These are phyloP conservation scores for Gynochthodes officinalis DNA, from an alignment of 257 asterid species.

Conservation along the genomic window DNA sequence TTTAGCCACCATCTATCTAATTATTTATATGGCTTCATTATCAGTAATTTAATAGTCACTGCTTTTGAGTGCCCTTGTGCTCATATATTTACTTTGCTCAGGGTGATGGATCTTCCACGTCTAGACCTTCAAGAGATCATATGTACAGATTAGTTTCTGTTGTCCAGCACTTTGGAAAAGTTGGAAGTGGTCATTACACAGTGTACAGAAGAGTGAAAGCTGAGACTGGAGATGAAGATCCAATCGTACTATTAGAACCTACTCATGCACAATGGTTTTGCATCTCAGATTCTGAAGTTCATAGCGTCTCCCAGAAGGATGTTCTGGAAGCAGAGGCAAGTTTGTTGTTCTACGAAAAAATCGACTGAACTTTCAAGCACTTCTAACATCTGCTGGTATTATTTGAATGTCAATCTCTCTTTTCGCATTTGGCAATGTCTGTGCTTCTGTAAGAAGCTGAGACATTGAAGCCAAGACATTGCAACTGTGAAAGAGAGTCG, in stretches of 20 bases:
- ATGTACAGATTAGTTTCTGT: conserved; percentile 68
- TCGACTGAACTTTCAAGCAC: conserved; percentile 11
- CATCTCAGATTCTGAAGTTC: conserved; percentile 77
- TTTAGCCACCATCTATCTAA: background rate
- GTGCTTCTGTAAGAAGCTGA: too few species aligned
- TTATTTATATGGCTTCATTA: too few species aligned
- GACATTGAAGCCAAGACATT: too few species aligned
- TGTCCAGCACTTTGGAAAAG: conserved; percentile 76
- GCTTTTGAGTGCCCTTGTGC: background rate
- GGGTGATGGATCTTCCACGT: conserved; percentile 23
- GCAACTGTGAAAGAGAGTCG: too few species aligned
- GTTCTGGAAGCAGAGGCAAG: conserved; percentile 79
- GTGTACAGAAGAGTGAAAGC: conserved; percentile 68
- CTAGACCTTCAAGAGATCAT: conserved; percentile 20
- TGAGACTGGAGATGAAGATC: conserved; percentile 43
- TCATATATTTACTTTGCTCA: conserved; percentile 16
- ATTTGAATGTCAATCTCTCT: background rate
- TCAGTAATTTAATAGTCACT: background rate
- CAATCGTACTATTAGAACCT: conserved; percentile 46
- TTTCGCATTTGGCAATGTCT: too few species aligned
- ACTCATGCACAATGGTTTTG: conserved; percentile 67
- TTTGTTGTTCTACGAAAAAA: conserved; percentile 75
- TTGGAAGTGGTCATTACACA: conserved; percentile 81
- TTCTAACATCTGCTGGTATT: background rate
- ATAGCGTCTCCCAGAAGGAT: conserved; percentile 58